Evolutionary conservation across 805 yeast species (phyloP), one percentile per base, ranked within the genome.

Genomic region (Candida manassasensis): DNA sequence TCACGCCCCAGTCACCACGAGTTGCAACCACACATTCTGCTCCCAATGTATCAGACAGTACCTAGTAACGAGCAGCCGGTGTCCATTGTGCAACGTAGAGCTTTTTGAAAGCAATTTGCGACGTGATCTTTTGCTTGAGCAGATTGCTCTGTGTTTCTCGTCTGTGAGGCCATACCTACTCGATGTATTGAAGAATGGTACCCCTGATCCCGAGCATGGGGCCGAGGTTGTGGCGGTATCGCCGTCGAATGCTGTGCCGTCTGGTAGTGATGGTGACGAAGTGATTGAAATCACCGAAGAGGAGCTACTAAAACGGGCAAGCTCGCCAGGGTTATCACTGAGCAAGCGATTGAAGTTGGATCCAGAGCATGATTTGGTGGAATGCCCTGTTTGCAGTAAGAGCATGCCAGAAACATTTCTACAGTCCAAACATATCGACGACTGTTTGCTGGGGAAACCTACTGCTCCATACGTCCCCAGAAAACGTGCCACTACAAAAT

Each of bases 1-100:
- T 36, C 71, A 62, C 21, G 84, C 89, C 0, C 96, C 97, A 1
- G 85, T 86, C 24, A 60, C 83, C 28, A 84, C 96, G 1, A 73
- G 81, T 2, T 89, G 97, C 63, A 81, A 84, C 24, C 97, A 89
- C 55, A 80, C 89, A 1, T 89, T 87, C 55, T 89, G 97, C 57
- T 85, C 95, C 0, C 69, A 79, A 10, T 89, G 97, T 55, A 84
- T 89, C 19, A 67, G 96, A 39, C 75, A 82, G 42, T 77, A 81
- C 43, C 59, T 89, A 26, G 62, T 77, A n/a, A 58, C 57, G 25
- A 75, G 73, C 19, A 71, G 73, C 13, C 63, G 70, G 39, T 89
- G 97, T 50, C 96, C 97, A 0, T 59, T 84, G 34, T 89, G 97
- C 55, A 71, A 81, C 16, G 67, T 73, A 17, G 84, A 80, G 45